Evolutionary conservation across 1,284 basidiomycete genomes (phyloP).

Genomic region (Cutaneotrichosporon dermatis): DNA sequence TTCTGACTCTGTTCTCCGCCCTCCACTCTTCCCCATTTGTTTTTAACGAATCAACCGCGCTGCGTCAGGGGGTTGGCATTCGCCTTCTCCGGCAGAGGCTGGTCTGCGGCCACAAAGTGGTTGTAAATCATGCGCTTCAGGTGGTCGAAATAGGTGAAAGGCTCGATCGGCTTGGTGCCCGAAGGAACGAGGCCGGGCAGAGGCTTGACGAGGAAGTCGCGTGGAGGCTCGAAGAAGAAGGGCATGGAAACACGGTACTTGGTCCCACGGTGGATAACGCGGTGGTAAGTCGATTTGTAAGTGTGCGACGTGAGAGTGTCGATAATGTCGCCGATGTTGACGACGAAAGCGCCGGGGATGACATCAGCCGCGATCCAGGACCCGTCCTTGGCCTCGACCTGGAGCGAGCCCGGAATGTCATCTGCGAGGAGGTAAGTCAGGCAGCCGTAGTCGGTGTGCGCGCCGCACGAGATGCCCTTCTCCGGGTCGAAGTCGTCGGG

Average conservation of each 20-base stretch:
- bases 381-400: constrained; percentile 46
- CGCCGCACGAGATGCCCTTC: constrained; percentile 79
- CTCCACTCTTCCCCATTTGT: too few relatives aligned
- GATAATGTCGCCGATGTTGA: constrained; percentile 61
- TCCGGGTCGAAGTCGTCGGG: constrained; percentile 55
- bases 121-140: constrained; percentile 4
- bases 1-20: too few relatives aligned
- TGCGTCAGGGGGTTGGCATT: not conserved
- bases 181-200: not conserved
- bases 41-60: not conserved
- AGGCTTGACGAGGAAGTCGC: constrained; percentile 7
- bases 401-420: constrained; percentile 61
- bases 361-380: constrained; percentile 72
- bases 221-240: constrained; percentile 38
- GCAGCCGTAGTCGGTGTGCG: constrained; percentile 87
- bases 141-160: constrained; percentile 1
- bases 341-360: constrained; percentile 65
- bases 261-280: constrained; percentile 31
- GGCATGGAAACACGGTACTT: constrained; percentile 31
- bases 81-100: not conserved
- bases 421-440: constrained; percentile 79
- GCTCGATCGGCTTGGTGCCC: not conserved
- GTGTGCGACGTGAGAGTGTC: constrained; percentile 33
- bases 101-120: not conserved
- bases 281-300: constrained; percentile 34